These are phyloP conservation scores for Plasmodium yoelii DNA, from an alignment of 169 alveolate species.

Conservation along the genomic window DNA sequence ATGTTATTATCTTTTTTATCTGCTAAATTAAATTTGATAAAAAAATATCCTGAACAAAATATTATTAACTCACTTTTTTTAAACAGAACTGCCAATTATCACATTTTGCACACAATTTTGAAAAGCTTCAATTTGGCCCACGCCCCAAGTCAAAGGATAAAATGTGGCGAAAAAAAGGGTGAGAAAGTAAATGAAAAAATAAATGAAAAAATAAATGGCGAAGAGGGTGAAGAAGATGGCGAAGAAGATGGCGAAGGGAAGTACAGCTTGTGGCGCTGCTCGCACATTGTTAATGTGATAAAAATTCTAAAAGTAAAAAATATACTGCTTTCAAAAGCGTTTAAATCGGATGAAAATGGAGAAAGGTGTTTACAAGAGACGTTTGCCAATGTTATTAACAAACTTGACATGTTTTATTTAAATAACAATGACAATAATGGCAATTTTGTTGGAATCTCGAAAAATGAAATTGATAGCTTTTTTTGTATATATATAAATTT, in stretches of 20 bases:
- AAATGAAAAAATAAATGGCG: no score
- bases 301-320: conserved; percentile 31
- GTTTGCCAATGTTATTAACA: not conserved
- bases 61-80: not conserved
- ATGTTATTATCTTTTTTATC: conserved; percentile 36
- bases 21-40: conserved; percentile 21
- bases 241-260: no score
- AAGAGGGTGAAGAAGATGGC: no score
- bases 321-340: not conserved
- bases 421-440: not conserved
- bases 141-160: no score
- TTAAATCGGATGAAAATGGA: conserved; percentile 1
- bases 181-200: no score
- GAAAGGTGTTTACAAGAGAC: conserved; percentile 3
- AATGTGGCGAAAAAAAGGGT: no score
- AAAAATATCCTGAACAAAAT: not conserved
- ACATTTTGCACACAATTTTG: conserved; percentile 23
- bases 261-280: conserved; percentile 26
- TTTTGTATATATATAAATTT: conserved; percentile 26
- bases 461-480: conserved; percentile 51
- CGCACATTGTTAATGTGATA: conserved; percentile 33
- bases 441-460: not conserved
- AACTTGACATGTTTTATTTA: not conserved
- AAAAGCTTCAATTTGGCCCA: not conserved
- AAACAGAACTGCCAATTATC: conserved; percentile 17